phyloP scores from a whole-genome alignment of 179 eudicot genomes.

The Patellifolia procumbens region DNA sequence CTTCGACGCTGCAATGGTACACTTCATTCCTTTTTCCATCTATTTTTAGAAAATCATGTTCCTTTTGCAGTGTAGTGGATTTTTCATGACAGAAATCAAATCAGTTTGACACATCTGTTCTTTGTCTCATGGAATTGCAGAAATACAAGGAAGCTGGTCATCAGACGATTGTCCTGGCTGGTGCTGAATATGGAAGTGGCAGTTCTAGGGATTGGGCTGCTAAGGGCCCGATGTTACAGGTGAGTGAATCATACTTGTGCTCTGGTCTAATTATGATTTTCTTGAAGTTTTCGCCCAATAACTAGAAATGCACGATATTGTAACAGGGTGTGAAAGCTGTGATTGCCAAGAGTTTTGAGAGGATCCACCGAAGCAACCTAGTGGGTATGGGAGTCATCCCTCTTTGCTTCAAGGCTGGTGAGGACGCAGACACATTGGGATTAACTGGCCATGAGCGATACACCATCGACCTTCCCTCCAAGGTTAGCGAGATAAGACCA shows the following conservation, averaged over 20 bases:
- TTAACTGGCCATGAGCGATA: slow-evolving; percentile 93
- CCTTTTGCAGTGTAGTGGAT: background rate
- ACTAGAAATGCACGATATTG: background rate
- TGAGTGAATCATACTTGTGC: slow-evolving; percentile 24
- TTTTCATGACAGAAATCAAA: background rate
- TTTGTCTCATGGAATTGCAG: slow-evolving; percentile 35
- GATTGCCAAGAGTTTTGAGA: slow-evolving; percentile 94
- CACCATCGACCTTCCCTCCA: slow-evolving; percentile 81
- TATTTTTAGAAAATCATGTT: background rate
- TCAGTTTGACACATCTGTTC: background rate
- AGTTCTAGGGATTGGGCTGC: slow-evolving; percentile 99
- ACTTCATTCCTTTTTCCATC: background rate
- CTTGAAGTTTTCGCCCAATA: background rate
- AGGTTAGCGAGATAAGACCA: slow-evolving; percentile 80
- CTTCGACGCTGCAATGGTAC: slow-evolving; percentile 78
- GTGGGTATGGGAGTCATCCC: slow-evolving; percentile 98
- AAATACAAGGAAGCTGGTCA: slow-evolving; percentile 72
- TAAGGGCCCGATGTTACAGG: slow-evolving; percentile 96
- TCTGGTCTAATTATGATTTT: background rate
- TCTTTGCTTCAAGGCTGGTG: slow-evolving; percentile 94
- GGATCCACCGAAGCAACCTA: slow-evolving; percentile 95
- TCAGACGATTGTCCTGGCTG: slow-evolving; percentile 64
- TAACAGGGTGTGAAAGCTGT: slow-evolving; percentile 97
- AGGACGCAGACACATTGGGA: slow-evolving; percentile 93
- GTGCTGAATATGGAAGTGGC: slow-evolving; percentile 99